phyloP scores from a whole-genome alignment of 495 filamentous ascomycete species.

The Neurospora sublineolata region DNA sequence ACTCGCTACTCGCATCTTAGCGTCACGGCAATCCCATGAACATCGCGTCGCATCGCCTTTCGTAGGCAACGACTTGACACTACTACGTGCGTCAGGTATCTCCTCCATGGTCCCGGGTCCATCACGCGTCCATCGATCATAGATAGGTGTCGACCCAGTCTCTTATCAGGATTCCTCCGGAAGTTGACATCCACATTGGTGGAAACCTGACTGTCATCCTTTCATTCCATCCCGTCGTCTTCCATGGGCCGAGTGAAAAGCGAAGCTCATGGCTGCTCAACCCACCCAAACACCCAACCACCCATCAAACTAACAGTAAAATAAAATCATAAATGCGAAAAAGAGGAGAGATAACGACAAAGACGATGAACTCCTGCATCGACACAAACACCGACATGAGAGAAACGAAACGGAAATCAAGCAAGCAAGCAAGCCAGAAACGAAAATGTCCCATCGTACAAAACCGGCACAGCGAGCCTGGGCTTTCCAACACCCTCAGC shows the following conservation, averaged over 20 bases:
- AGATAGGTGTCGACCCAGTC: neutral
- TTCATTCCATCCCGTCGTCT: neutral
- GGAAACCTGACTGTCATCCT: neutral
- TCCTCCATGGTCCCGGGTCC: neutral
- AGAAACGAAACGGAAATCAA: neutral
- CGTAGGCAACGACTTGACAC: neutral
- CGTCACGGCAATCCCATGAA: neutral
- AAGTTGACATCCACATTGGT: neutral
- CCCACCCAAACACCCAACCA: neutral
- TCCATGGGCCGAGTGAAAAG: neutral
- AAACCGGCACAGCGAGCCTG: neutral
- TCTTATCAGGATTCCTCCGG: neutral
- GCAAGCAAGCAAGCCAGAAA: neutral
- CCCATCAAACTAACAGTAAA: neutral
- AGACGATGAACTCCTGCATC: neutral
- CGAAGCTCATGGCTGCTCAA: neutral
- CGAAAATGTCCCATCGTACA: neutral
- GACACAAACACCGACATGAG: neutral
- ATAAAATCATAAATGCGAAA: neutral
- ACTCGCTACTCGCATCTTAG: neutral
- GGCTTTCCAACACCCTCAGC: neutral
- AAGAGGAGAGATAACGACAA: neutral
- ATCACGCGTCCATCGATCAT: neutral
- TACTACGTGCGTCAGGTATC: neutral
- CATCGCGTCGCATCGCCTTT: neutral